These are phyloP conservation scores for Camelina hispida DNA, from an alignment of 345 rosid species.

Conservation along the genomic window DNA sequence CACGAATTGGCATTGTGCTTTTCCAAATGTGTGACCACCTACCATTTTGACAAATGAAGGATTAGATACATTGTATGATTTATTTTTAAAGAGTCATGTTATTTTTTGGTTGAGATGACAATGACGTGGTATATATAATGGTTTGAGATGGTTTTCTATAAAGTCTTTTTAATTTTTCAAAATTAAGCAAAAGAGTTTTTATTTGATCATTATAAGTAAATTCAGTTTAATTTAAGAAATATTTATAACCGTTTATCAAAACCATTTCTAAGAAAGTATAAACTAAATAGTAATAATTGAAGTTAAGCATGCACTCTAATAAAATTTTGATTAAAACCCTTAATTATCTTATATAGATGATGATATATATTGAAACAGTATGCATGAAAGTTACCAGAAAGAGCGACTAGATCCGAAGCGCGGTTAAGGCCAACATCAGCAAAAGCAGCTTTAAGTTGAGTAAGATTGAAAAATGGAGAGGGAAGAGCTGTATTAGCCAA, in stretches of 20 bases:
- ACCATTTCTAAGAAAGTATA: not conserved
- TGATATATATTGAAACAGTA: not conserved
- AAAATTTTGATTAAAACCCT: not conserved
- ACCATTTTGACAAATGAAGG: slow-evolving; percentile 15
- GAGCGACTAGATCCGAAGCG: slow-evolving; percentile 44
- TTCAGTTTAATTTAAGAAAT: not conserved
- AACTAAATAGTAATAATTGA: not conserved
- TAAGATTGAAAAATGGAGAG: slow-evolving; percentile 32
- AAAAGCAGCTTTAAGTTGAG: slow-evolving; percentile 32
- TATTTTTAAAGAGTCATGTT: not conserved
- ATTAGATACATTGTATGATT: not conserved
- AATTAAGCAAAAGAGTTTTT: not conserved
- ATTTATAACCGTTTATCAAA: too few relatives aligned
- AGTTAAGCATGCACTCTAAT: not conserved
- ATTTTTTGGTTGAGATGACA: not conserved
- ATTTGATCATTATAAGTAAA: too few relatives aligned
- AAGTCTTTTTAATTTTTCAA: not conserved
- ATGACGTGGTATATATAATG: too few relatives aligned
- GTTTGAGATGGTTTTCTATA: not conserved
- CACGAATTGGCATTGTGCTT: slow-evolving; percentile 56
- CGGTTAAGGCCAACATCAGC: slow-evolving; percentile 40
- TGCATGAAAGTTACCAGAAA: slow-evolving; percentile 44
- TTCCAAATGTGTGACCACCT: slow-evolving; percentile 81
- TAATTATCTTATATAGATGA: not conserved
- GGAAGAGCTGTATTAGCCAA: slow-evolving; percentile 46